A percentile compares a stretch with the other conserved stretches of the same genome.
phyloP scores from a whole-genome alignment of 2,329 filamentous ascomycete species.

The Rhynchosporium secalis region DNA sequence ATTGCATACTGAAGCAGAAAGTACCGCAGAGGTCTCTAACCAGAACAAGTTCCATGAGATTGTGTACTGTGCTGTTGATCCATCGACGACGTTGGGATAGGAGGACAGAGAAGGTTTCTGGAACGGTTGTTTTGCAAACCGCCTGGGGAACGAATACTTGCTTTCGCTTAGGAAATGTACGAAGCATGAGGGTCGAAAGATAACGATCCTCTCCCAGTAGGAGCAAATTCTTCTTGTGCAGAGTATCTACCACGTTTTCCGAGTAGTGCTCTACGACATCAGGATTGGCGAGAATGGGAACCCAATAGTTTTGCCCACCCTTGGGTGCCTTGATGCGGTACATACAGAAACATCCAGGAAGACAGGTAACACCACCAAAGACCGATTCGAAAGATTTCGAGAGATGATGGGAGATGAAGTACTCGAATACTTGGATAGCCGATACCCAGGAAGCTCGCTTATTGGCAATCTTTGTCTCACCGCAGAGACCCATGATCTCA shows the following conservation, averaged over 20 bases:
- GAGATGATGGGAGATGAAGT: conserved; percentile 97
- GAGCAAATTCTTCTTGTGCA: conserved; percentile 96
- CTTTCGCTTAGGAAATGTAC: conserved; percentile 98
- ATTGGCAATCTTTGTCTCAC: conserved; percentile 99
- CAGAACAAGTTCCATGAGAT: conserved; percentile 94
- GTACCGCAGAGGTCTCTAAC: conserved; percentile 96
- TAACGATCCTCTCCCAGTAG: conserved; percentile 93
- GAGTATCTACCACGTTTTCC: conserved; percentile 96
- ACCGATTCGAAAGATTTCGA: conserved; percentile 97
- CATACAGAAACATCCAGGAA: conserved; percentile 99
- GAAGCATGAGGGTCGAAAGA: conserved; percentile 94
- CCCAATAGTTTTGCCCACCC: conserved; percentile 98
- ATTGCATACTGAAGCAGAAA: conserved; percentile 99
- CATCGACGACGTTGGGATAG: conserved; percentile 93
- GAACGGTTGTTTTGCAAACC: conserved; percentile 97
- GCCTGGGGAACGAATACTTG: conserved; percentile 98
- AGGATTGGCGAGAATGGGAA: conserved; percentile 95
- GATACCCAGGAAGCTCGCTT: conserved; percentile 93
- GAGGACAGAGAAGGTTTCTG: conserved; percentile 87
- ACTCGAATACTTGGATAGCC: conserved; percentile 98
- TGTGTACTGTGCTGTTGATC: conserved; percentile 99
- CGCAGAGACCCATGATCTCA: conserved; percentile 98
- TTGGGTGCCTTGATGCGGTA: conserved; percentile 99
- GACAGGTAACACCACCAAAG: conserved; percentile 97
- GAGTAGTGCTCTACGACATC: conserved; percentile 99